These are phyloP conservation scores for Dioscorea dumetorum DNA, from an alignment of 106 monocot genomes.

Conservation along the genomic window DNA sequence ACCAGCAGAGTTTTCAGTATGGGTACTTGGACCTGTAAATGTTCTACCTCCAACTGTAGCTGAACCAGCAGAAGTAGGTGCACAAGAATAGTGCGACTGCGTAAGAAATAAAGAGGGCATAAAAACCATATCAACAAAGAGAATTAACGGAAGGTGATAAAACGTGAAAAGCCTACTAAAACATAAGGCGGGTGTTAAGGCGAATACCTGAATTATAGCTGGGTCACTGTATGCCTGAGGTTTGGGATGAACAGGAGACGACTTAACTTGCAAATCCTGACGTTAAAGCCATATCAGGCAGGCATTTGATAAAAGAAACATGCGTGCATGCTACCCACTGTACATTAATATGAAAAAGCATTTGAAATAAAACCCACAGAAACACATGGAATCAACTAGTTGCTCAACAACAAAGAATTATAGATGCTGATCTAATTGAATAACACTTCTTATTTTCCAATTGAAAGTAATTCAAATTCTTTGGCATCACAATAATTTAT, in stretches of 20 bases:
- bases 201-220: constrained; percentile 11
- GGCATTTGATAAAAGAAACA: too few relatives aligned
- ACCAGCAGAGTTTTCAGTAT: neutral
- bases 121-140: neutral
- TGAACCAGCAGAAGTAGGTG: neutral
- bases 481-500: too few relatives aligned
- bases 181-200: neutral
- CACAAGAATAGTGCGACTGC: constrained; percentile 9
- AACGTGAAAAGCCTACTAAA: neutral
- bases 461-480: too few relatives aligned
- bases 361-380: too few relatives aligned
- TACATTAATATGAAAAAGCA: too few relatives aligned
- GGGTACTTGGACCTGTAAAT: neutral
- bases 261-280: constrained; percentile 15
- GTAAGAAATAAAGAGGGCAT: neutral
- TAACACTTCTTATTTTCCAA: too few relatives aligned
- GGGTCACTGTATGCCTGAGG: constrained; percentile 3
- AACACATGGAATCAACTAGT: too few relatives aligned
- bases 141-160: neutral
- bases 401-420: too few relatives aligned
- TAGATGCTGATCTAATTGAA: too few relatives aligned
- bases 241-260: neutral
- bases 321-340: too few relatives aligned
- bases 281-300: neutral
- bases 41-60: constrained; percentile 2